These are phyloP conservation scores for Lagenidium sp. DNA, from an alignment of 352 stramenopile genomes.

Conservation along the genomic window DNA sequence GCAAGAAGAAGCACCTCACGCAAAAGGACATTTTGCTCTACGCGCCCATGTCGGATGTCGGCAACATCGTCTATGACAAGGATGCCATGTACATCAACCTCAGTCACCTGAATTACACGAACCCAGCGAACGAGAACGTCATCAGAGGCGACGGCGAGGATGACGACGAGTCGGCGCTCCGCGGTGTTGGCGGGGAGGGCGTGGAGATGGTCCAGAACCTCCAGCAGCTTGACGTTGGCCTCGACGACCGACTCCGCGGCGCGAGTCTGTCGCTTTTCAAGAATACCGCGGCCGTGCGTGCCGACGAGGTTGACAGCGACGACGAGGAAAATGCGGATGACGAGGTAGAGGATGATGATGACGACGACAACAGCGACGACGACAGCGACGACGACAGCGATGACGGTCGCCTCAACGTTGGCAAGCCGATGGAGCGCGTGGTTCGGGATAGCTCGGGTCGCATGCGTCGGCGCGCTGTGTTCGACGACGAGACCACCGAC, in stretches of 20 bases:
- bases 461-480: slow-evolving; percentile 70
- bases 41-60: slow-evolving; percentile 91
- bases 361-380: slow-evolving; percentile 36
- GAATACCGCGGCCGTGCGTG: slow-evolving; percentile 78
- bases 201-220: slow-evolving; percentile 94
- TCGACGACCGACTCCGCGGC: slow-evolving; percentile 93
- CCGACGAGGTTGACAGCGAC: slow-evolving; percentile 63
- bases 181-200: slow-evolving; percentile 61
- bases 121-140: slow-evolving; percentile 78
- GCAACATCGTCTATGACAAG: slow-evolving; percentile 98
- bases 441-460: slow-evolving; percentile 61
- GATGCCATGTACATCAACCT: slow-evolving; percentile 99
- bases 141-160: slow-evolving; percentile 40
- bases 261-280: slow-evolving; percentile 95
- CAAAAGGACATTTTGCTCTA: slow-evolving; percentile 56
- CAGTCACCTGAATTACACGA: slow-evolving; percentile 91
- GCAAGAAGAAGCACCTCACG: slow-evolving; percentile 85
- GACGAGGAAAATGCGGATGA: slow-evolving; percentile 48
- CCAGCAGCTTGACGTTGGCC: slow-evolving; percentile 84
- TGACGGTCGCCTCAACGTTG: slow-evolving; percentile 28
- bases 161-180: slow-evolving; percentile 28
- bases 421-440: slow-evolving; percentile 55
- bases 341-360: slow-evolving; percentile 32
- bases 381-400: slow-evolving; percentile 41
- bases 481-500: slow-evolving; percentile 41